Evolutionary conservation across 2,329 filamentous ascomycete genomes (phyloP), one percentile per base, ranked within the genome.

Genomic region (Arthrobotrys pseudoclavata): DNA sequence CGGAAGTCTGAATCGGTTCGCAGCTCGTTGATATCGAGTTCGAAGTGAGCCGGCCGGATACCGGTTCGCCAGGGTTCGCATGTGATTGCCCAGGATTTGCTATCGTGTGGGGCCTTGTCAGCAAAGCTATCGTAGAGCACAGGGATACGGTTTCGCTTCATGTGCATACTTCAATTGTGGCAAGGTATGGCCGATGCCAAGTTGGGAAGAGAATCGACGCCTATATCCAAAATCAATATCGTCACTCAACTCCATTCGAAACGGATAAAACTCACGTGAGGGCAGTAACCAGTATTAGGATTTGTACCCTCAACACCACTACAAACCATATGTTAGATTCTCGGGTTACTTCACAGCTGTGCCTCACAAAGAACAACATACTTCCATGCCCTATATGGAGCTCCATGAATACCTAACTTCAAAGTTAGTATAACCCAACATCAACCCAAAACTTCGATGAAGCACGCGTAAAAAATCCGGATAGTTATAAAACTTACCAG

Each of bases 151-250:
- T 18, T 12, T 24, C 34, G 20, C 10, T 48, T 22, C 37, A 13
- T 71, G 13, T 1, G 70, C 26, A 7, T 71, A 77, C 74, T 24
- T 77, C 74, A 34, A 67, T 67, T 13, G 74, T 57, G 5, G 74
- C 74, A 31, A 77, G 52, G 37, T 77, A 77, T 34, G 74, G 74
- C 34, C 74, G 47, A 48, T 77, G 74, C 74, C 74, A 77, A 12
- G 52, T 77, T n/a, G 74, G 67, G 24, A 77, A 77, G 12, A 77
- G 60, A 50, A 77, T 71, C 1, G 74, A 77, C 24, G 74, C 74
- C 74, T 77, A 50, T 3, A 4, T 26, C 29, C 12, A 15, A 40
- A 15, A 24, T 77, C 24, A 71, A 67, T 45, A 45, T 24, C 48
- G 37, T 15, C 40, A 20, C 7, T 26, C 37, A 50, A 24, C 20